These are phyloP conservation scores for Calonectria multiphialidica DNA, from an alignment of 2,329 filamentous ascomycete genomes.

Conservation along the genomic window DNA sequence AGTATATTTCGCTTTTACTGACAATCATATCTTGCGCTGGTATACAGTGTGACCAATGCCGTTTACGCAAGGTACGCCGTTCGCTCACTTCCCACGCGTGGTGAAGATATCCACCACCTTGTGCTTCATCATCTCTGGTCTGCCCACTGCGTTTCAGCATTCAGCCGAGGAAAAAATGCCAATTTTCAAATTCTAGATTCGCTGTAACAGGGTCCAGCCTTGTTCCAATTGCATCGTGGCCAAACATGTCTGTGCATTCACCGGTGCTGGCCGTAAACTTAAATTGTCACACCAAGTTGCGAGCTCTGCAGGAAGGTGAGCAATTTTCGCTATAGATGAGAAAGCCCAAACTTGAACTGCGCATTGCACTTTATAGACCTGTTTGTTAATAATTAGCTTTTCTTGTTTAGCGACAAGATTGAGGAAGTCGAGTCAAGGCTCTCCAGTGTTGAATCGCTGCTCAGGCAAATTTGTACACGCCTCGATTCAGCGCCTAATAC, in stretches of 20 bases:
- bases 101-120: no score
- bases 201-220: constrained; percentile 69
- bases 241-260: constrained; percentile 65
- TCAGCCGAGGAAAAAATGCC: not conserved
- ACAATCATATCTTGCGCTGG: no score
- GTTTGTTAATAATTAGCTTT: not conserved
- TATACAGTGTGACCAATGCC: constrained; percentile 63
- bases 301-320: constrained; percentile 71
- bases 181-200: constrained; percentile 56
- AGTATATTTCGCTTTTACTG: not conserved
- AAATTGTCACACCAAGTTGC: constrained; percentile 68
- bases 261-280: constrained; percentile 65
- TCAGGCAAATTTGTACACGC: not conserved
- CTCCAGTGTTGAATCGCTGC: not conserved
- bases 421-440: not conserved
- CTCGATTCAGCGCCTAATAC: not conserved
- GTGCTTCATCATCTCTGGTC: no score
- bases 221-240: constrained; percentile 69
- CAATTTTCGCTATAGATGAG: no score
- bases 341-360: no score
- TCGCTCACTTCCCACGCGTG: no score
- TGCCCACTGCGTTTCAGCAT: not conserved
- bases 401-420: not conserved
- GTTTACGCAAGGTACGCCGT: constrained; percentile 55
- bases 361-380: no score